Evolutionary conservation across 257 asterid species (phyloP), one percentile per base, ranked within the genome.

Genomic region (Scutellaria barbata): DNA sequence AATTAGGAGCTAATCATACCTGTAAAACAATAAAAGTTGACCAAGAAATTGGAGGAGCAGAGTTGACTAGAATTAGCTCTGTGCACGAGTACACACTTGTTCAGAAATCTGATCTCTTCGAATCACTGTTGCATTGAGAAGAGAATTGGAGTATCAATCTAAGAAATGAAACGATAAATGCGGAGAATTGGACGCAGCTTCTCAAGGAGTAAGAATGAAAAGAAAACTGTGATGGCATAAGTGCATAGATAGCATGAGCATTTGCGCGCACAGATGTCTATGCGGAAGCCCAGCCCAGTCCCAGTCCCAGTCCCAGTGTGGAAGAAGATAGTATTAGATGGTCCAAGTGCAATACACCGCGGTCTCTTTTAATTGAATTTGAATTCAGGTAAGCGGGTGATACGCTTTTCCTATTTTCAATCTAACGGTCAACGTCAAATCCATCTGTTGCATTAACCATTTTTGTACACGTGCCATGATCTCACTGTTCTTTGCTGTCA

Each of bases 1-100:
- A 63, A 33, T 61, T 18, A 73, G 60, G 57, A 73, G 74, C 42
- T 80, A 67, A 58, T 10, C 73, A 41, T 70, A 81, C 85, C 82
- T 68, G 68, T 20, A 57, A 47, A 35, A 58, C 64, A 51, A 55
- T 25, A 25, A 61, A 68, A 39, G 12, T 58, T 13, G 60, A 54
- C 47, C 69, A 41, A 55, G 33, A 60, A 53, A n/a, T 18, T 8
- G 62, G 39, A 64, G 66, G 2, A 40, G 64, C 67, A 61, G 37
- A 53, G n/a, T 72, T 72, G 33, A 50, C 52, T 16, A 58, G 63
- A 74, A 52, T 39, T 30, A 52, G 17, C 43, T 41, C 51, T 30
- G 71, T 54, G n/a, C n/a, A n/a, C n/a, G n/a, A 8, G 14, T 43
- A 12, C 40, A 52, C 13, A 7, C 22, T 57, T 7, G 37, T 50